phyloP scores from a whole-genome alignment of 495 filamentous ascomycete genomes.

The Clohesyomyces aquaticus region DNA sequence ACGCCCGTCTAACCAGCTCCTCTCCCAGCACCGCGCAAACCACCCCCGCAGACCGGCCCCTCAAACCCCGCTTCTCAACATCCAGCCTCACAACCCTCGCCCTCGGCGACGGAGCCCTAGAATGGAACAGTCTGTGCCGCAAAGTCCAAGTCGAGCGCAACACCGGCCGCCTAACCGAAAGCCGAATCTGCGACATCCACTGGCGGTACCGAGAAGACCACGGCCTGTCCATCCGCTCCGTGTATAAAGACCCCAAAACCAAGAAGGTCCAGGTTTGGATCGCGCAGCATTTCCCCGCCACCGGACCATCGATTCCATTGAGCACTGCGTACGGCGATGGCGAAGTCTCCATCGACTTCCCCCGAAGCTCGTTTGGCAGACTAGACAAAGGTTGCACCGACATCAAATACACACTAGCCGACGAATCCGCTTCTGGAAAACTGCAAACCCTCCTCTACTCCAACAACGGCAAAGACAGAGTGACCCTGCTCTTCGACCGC shows the following conservation, averaged over 20 bases:
- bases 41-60: conserved; percentile 22
- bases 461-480: conserved; percentile 31
- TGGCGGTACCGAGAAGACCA: conserved; percentile 32
- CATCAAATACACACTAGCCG: conserved; percentile 28
- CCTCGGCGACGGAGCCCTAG: conserved; percentile 16
- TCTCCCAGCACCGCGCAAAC: conserved; percentile 9
- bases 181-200: conserved; percentile 21
- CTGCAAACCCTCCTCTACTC: conserved; percentile 31
- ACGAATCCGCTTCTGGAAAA: neutral
- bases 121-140: conserved; percentile 23
- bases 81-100: conserved; percentile 11
- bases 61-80: conserved; percentile 5
- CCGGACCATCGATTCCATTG: conserved; percentile 27
- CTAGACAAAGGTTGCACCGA: conserved; percentile 32
- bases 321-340: conserved; percentile 24
- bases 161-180: conserved; percentile 6
- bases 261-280: conserved; percentile 28
- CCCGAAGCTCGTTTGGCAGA: conserved; percentile 18
- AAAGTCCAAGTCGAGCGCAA: conserved; percentile 26
- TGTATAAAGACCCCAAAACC: conserved; percentile 6
- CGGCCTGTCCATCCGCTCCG: conserved; percentile 21
- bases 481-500: conserved; percentile 20
- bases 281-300: conserved; percentile 30
- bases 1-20: conserved; percentile 6
- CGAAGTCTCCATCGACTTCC: conserved; percentile 31